These are phyloP conservation scores for Immersiella caudata DNA, from an alignment of 495 filamentous ascomycete genomes.

Conservation along the genomic window DNA sequence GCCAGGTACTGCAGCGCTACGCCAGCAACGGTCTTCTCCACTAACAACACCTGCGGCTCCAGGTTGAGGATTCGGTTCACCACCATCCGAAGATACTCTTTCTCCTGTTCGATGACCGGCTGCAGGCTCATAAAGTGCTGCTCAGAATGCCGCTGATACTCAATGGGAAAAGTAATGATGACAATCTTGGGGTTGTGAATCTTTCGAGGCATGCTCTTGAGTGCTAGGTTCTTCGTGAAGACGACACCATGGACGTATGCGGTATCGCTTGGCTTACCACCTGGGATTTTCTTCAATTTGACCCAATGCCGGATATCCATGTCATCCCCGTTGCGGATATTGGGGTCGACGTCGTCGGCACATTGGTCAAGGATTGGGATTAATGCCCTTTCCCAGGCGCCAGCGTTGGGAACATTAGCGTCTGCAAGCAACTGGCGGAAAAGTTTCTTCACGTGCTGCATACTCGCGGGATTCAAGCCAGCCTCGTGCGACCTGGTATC, in stretches of 20 bases:
- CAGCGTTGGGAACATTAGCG: slow-evolving; percentile 66
- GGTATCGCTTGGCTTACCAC: slow-evolving; percentile 86
- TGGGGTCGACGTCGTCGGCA: slow-evolving; percentile 91
- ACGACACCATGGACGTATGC: slow-evolving; percentile 93
- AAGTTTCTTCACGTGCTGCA: slow-evolving; percentile 84
- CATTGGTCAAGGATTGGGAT: slow-evolving; percentile 89
- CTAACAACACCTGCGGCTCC: slow-evolving; percentile 80
- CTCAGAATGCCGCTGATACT: slow-evolving; percentile 88
- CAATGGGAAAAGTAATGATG: slow-evolving; percentile 92
- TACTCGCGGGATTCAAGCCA: slow-evolving; percentile 82
- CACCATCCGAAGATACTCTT: slow-evolving; percentile 90
- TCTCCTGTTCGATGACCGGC: slow-evolving; percentile 94
- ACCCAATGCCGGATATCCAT: slow-evolving; percentile 99
- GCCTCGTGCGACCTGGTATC: slow-evolving; percentile 72
- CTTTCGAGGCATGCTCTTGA: slow-evolving; percentile 92
- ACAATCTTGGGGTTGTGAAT: slow-evolving; percentile 84
- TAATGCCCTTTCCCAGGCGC: slow-evolving; percentile 87
- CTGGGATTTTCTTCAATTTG: slow-evolving; percentile 94
- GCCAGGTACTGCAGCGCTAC: slow-evolving; percentile 85
- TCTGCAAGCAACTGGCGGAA: slow-evolving; percentile 82
- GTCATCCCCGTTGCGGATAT: slow-evolving; percentile 84
- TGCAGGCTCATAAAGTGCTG: slow-evolving; percentile 98
- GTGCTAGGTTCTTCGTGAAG: slow-evolving; percentile 93
- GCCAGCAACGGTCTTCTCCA: slow-evolving; percentile 87
- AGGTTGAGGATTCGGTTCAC: slow-evolving; percentile 89